Percentiles rank a stretch among this genome's conserved stretches.
phyloP scores from a whole-genome alignment of 441 rosid species.

The Breynia disticha region DNA sequence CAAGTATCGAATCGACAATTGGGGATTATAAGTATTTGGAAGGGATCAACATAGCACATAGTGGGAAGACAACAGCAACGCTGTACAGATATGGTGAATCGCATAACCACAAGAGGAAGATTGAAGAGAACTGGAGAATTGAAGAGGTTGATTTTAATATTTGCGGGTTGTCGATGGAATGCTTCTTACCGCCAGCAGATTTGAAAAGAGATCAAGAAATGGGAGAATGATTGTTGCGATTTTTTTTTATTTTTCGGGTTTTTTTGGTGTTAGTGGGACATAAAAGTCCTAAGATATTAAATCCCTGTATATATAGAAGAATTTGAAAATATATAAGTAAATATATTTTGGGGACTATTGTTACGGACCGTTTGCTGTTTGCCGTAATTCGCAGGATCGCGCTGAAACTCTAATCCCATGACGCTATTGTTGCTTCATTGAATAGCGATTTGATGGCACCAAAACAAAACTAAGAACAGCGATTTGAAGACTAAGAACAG shows the following conservation, averaged over 20 bases:
- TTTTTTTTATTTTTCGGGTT: background rate
- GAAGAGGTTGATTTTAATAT: slow-evolving; percentile 88
- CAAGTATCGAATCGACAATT: slow-evolving; percentile 55
- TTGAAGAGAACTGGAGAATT: slow-evolving; percentile 84
- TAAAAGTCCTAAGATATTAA: background rate
- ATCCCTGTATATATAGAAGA: background rate
- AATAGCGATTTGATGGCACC: too few relatives aligned
- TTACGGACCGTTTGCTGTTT: too few relatives aligned
- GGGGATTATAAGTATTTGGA: slow-evolving; percentile 60
- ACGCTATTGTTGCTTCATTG: too few relatives aligned
- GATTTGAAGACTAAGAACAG: too few relatives aligned
- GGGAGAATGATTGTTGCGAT: slow-evolving; percentile 15
- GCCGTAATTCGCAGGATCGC: too few relatives aligned
- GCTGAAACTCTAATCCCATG: too few relatives aligned
- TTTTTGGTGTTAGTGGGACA: too few relatives aligned
- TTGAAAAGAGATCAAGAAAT: slow-evolving; percentile 42
- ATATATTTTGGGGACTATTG: too few relatives aligned
- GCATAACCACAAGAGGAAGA: slow-evolving; percentile 51
- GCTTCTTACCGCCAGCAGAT: slow-evolving; percentile 84
- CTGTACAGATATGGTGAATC: slow-evolving; percentile 54
- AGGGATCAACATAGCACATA: slow-evolving; percentile 57
- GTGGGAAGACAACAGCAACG: slow-evolving; percentile 55
- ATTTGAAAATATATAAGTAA: background rate
- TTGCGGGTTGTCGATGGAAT: slow-evolving; percentile 62
- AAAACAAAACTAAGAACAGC: too few relatives aligned